Conservation (phyloP, 352 stramenopile species). For the Phytophthora tubulina region DNA sequence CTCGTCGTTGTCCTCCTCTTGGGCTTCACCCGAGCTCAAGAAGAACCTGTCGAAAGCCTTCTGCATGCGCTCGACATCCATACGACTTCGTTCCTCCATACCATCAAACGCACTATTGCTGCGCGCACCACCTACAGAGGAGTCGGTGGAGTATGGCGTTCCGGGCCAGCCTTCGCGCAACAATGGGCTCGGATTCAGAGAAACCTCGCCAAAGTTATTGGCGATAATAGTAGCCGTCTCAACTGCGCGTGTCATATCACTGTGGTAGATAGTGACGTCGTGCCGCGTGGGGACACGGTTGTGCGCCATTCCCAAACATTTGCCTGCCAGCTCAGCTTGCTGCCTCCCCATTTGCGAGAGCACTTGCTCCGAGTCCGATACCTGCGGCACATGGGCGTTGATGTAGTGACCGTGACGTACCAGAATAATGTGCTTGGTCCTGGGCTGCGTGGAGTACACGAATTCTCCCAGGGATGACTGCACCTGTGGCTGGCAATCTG, state of each 20-base stretch:
- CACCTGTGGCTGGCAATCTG: slow-evolving; percentile 6
- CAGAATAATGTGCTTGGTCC: slow-evolving; percentile 80
- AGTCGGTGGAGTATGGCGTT: slow-evolving; percentile 59
- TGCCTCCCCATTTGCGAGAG: slow-evolving; percentile 83
- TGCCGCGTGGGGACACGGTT: slow-evolving; percentile 63
- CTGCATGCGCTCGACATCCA: slow-evolving; percentile 72
- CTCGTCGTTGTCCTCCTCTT: slow-evolving; percentile 60
- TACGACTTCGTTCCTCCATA: slow-evolving; percentile 46
- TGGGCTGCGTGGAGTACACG: slow-evolving; percentile 61
- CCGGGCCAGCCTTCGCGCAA: slow-evolving; percentile 85
- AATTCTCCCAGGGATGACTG: slow-evolving; percentile 52
- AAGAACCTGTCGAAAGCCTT: slow-evolving; percentile 69
- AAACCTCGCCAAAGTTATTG: slow-evolving; percentile 56
- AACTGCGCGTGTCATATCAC: slow-evolving; percentile 79
- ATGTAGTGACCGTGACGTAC: slow-evolving; percentile 87
- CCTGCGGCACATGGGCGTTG: slow-evolving; percentile 72
- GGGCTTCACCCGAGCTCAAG: slow-evolving; percentile 10
- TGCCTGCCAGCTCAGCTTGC: slow-evolving; percentile 76
- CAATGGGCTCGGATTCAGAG: slow-evolving; percentile 53
- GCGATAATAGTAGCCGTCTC: slow-evolving; percentile 76
- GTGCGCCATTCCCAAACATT: slow-evolving; percentile 70
- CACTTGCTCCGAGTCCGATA: slow-evolving; percentile 73
- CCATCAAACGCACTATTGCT: slow-evolving; percentile 30
- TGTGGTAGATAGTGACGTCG: slow-evolving; percentile 73
- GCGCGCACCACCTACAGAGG: slow-evolving; percentile 28